Evolutionary conservation across 2,329 filamentous ascomycete species (phyloP).

Genomic region (Fusarium fujikuroi): DNA sequence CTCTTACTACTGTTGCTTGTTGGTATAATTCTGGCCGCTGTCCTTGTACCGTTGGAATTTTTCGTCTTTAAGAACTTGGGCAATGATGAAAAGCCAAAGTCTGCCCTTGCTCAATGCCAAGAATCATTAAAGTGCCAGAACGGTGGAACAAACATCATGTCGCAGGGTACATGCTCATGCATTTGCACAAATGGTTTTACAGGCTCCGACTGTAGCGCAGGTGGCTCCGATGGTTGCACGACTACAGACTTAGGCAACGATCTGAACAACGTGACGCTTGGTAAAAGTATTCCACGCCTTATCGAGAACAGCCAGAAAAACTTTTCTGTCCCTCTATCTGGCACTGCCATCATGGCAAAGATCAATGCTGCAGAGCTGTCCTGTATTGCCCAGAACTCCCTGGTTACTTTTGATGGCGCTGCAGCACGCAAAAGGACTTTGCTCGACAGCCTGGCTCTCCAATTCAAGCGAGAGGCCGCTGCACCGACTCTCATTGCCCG

Average conservation of each 20-base stretch:
- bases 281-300: conserved; percentile 79
- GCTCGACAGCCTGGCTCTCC: conserved; percentile 41
- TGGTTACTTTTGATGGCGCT: conserved; percentile 82
- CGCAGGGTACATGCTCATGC: conserved; percentile 78
- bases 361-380: conserved; percentile 81
- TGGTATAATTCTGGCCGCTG: conserved; percentile 79
- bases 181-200: conserved; percentile 92
- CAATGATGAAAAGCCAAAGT: conserved; percentile 50
- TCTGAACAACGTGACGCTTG: conserved; percentile 78
- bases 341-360: conserved; percentile 75
- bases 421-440: conserved; percentile 50
- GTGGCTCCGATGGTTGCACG: conserved; percentile 62
- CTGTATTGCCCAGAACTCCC: conserved; percentile 85
- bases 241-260: conserved; percentile 58
- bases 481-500: conserved; percentile 19
- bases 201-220: conserved; percentile 61
- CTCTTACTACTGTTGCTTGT: conserved; percentile 72
- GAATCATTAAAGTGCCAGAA: conserved; percentile 76
- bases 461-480: conserved; percentile 26
- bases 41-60: conserved; percentile 79
- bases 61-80: conserved; percentile 66
- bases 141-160: conserved; percentile 80
- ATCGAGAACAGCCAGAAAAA: conserved; percentile 72
- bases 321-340: conserved; percentile 80
- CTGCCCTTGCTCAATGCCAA: conserved; percentile 65